Conservation (phyloP, 2,329 filamentous ascomycete species). For the Trichoderma breve region DNA sequence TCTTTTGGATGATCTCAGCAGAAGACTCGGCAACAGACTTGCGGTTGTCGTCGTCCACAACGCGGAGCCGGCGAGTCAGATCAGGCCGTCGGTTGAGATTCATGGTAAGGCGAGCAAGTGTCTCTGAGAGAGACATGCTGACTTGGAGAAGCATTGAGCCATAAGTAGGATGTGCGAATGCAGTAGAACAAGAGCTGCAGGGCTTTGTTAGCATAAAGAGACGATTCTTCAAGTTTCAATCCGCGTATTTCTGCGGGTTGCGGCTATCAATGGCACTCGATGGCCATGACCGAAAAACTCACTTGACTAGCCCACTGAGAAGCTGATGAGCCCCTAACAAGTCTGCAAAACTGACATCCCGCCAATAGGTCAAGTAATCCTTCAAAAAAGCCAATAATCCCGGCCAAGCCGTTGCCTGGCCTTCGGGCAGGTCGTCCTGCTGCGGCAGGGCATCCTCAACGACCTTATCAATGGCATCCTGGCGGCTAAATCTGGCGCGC, state of each 20-base stretch:
- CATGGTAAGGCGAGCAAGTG: conserved; percentile 80
- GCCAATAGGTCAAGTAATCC: conserved; percentile 76
- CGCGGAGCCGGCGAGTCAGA: conserved; percentile 64
- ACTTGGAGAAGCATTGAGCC: conserved; percentile 81
- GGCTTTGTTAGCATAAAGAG: neutral
- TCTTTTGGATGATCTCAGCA: conserved; percentile 84
- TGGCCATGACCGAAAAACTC: conserved; percentile 32
- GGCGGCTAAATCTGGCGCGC: conserved; percentile 50
- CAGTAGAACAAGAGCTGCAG: conserved; percentile 73
- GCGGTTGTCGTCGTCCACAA: conserved; percentile 64
- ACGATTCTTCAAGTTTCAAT: neutral
- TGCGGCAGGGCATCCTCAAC: conserved; percentile 64
- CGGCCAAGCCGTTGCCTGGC: conserved; percentile 67
- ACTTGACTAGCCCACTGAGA: conserved; percentile 74
- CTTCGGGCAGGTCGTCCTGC: conserved; percentile 62
- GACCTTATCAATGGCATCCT: conserved; percentile 57
- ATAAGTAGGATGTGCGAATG: conserved; percentile 74
- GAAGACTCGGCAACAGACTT: conserved; percentile 82
- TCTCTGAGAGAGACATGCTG: conserved; percentile 76
- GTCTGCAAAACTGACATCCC: conserved; percentile 76
- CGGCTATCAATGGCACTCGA: too few relatives aligned
- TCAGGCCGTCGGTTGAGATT: conserved; percentile 78
- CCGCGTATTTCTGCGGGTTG: neutral
- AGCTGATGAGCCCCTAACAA: conserved; percentile 71
- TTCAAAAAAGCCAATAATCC: conserved; percentile 77